Evolutionary conservation across 2,329 filamentous ascomycete species (phyloP), one percentile per base, ranked within the genome.

Genomic region (Graphilbum sp.): DNA sequence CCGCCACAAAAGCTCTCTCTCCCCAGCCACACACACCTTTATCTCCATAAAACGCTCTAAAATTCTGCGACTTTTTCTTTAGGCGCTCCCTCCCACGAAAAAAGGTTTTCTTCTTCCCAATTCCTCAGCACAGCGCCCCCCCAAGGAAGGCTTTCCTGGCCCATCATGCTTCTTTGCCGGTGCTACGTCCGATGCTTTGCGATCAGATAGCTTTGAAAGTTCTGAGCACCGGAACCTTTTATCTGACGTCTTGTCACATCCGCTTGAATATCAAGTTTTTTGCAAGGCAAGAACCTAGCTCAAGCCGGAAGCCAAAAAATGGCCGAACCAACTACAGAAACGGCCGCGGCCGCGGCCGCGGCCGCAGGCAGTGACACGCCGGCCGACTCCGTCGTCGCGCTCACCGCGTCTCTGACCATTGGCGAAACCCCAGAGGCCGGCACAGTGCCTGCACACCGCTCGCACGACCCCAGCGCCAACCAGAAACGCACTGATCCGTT

Each of bases 401-500:
- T n/a, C n/a, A n/a, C n/a, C n/a, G n/a, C n/a, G n/a, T n/a, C 23
- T 25, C 23, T 12, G 23, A 25, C 23, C 23, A 25, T 12, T 25
- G 23, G 12, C 7, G 23, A 12, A n/a, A n/a, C n/a, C n/a, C n/a
- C n/a, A 24, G 21, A 24, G 21, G 21, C 20, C 10, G 24, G 25
- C 15, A 34, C 15, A 4, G 37, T 70, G 23, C 68, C 72, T 39
- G 56, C 75, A 27, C 72, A 80, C 50, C 74, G 76, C 46, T 83
- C 79, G 18, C 79, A 87, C 56, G 69, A 81, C 51, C 75, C 81
- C 30, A 52, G 62, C 45, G 61, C 79, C 56, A 90, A 86, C 56
- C 66, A 80, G 60, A 96, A 96, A 63, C 74, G 85, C 50, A 82
- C 64, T 53, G 86, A 95, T 53, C 90, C 90, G 16, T 98, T 96